phyloP scores from a whole-genome alignment of 148 eudicot genomes.

The Rhododendron ferrugineum region DNA sequence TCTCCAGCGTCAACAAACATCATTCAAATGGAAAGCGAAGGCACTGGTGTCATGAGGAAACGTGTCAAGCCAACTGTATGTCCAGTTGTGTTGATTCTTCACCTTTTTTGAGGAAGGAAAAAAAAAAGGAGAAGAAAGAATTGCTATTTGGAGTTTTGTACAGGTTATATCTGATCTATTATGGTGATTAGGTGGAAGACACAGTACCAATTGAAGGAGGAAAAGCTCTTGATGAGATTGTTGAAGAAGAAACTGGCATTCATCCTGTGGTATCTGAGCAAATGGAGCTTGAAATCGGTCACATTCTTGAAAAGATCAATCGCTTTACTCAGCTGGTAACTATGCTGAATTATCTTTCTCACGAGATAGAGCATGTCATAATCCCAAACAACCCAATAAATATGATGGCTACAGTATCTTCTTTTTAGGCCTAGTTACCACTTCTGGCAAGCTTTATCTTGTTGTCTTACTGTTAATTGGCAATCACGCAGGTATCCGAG shows the following conservation, averaged over 20 bases:
- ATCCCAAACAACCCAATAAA: not conserved
- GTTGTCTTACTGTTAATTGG: constrained; percentile 7
- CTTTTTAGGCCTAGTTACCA: not conserved
- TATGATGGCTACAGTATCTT: not conserved
- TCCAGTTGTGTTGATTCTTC: not conserved
- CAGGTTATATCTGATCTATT: constrained; percentile 7
- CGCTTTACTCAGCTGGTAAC: constrained; percentile 69
- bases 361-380: not conserved
- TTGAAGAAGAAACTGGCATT: constrained; percentile 51
- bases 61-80: constrained; percentile 55
- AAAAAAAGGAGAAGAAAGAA: not conserved
- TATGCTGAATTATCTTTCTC: not conserved
- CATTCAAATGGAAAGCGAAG: constrained; percentile 42
- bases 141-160: constrained; percentile 5
- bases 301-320: constrained; percentile 69
- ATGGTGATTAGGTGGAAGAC: constrained; percentile 42
- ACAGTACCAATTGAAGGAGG: constrained; percentile 26
- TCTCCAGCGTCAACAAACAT: constrained; percentile 15
- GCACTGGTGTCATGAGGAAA: constrained; percentile 33
- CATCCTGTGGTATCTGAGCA: constrained; percentile 59
- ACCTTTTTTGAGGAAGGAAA: not conserved
- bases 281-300: constrained; percentile 61
- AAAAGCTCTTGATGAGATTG: constrained; percentile 33
- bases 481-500: constrained; percentile 60
- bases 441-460: not conserved